Evolutionary conservation across 2,329 filamentous ascomycete genomes (phyloP), one percentile per base, ranked within the genome.

Genomic region (Graphilbum fragrans): DNA sequence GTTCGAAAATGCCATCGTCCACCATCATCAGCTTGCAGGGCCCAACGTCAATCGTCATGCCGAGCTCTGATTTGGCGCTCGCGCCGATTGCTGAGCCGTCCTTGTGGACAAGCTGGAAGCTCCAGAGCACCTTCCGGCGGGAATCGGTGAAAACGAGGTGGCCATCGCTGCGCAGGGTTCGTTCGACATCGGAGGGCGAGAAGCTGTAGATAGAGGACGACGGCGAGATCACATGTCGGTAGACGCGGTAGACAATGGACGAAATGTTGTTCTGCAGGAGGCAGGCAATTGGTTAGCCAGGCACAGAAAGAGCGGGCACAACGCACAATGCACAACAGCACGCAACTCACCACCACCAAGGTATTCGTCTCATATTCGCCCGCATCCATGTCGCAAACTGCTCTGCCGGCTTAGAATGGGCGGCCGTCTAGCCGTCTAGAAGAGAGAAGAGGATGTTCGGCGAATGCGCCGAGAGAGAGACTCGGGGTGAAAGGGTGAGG

Each of bases 281-380:
- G 7, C n/a, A 19, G 32, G 6, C 6, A 19, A 18, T 5, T 8
- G 12, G 7, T 31, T 18, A 34, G 32, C 17, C n/a, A 6, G 5
- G 5, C 7, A 6, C n/a, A 34, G 7, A 18, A 19, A 34, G n/a
- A 34, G 32, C 25, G 25, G 14, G 14, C 8, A 29, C 8, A 29
- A 29, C 8, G 25, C n/a, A 29, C 25, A 14, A 29, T 14, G 25
- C 8, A 29, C 38, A 23, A 34, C 37, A 18, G 8, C 41, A 31
- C 42, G 29, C 33, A 29, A 62, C 70, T 53, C 50, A 77, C 74
- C 62, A 77, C 65, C 53, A 74, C 61, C 52, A 78, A 60, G 46
- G 66, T 67, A 60, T 78, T 78, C 55, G 74, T 78, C 54, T 75
- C 72, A 59, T 75, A 76, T 61, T 77, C 73, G 49, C 71, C 70